These are phyloP conservation scores for Chrysosphaeria jannelii DNA, from an alignment of 2,329 filamentous ascomycete species.

Conservation along the genomic window DNA sequence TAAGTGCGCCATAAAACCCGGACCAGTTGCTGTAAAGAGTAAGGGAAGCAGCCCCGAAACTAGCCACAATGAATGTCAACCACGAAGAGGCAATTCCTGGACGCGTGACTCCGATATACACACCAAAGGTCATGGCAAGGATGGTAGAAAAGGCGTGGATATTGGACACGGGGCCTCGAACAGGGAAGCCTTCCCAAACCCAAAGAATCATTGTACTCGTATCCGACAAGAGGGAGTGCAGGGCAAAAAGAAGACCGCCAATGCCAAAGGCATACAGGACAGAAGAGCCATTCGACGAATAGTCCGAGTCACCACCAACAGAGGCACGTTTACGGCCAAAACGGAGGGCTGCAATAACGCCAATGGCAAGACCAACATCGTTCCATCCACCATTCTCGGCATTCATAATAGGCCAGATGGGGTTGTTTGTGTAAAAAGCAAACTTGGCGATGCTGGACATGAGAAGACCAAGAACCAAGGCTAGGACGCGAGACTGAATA, in stretches of 20 bases:
- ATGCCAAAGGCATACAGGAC: slow-evolving; percentile 43
- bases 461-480: slow-evolving; percentile 55
- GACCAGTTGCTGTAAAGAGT: slow-evolving; percentile 58
- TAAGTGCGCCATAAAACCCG: slow-evolving; percentile 62
- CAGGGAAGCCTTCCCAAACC: slow-evolving; percentile 90
- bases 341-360: slow-evolving; percentile 41
- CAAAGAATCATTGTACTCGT: slow-evolving; percentile 97
- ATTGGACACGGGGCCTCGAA: slow-evolving; percentile 60
- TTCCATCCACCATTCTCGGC: slow-evolving; percentile 79
- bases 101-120: slow-evolving; percentile 43
- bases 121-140: slow-evolving; percentile 56
- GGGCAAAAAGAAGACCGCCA: slow-evolving; percentile 57
- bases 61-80: slow-evolving; percentile 51
- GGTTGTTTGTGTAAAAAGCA: slow-evolving; percentile 81
- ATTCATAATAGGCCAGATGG: slow-evolving; percentile 87
- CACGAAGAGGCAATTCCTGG: slow-evolving; percentile 46
- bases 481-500: slow-evolving; percentile 55
- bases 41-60: slow-evolving; percentile 45
- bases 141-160: slow-evolving; percentile 79
- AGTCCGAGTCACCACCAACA: slow-evolving; percentile 7
- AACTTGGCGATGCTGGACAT: slow-evolving; percentile 76
- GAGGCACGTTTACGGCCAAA: slow-evolving; percentile 38
- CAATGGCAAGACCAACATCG: slow-evolving; percentile 47
- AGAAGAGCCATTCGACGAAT: slow-evolving; percentile 1
- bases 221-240: slow-evolving; percentile 83